phyloP scores from a whole-genome alignment of 2,329 filamentous ascomycete genomes.

The Calonectria fujianensis region DNA sequence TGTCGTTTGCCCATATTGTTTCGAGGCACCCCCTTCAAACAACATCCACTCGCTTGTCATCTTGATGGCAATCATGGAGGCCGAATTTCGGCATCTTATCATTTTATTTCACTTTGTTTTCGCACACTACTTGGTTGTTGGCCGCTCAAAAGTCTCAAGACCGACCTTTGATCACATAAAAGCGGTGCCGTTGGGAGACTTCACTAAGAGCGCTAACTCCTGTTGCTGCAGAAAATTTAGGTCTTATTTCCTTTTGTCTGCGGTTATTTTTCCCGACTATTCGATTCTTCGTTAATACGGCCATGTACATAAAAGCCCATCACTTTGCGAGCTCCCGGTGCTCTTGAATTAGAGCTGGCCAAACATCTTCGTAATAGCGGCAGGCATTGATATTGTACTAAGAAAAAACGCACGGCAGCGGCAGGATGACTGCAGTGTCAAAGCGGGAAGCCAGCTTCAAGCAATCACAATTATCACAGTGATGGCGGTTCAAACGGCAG shows the following conservation, averaged over 20 bases:
- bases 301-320: neutral
- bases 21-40: neutral
- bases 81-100: slow-evolving; percentile 37
- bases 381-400: neutral
- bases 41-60: neutral
- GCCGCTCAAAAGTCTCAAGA: neutral
- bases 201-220: neutral
- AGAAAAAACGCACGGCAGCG: neutral
- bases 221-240: neutral
- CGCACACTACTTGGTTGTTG: neutral
- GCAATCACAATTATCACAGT: neutral
- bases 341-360: neutral
- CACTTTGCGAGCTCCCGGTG: neutral
- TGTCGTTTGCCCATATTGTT: neutral
- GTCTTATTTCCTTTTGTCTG: neutral
- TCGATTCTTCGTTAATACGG: neutral
- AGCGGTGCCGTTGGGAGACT: neutral
- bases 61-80: neutral
- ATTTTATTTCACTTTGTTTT: neutral
- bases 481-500: neutral
- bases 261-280: neutral
- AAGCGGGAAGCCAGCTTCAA: neutral
- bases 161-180: neutral
- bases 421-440: neutral
- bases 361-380: neutral